phyloP scores from a whole-genome alignment of 768 basidiomycete genomes.

The Serendipita sp. region DNA sequence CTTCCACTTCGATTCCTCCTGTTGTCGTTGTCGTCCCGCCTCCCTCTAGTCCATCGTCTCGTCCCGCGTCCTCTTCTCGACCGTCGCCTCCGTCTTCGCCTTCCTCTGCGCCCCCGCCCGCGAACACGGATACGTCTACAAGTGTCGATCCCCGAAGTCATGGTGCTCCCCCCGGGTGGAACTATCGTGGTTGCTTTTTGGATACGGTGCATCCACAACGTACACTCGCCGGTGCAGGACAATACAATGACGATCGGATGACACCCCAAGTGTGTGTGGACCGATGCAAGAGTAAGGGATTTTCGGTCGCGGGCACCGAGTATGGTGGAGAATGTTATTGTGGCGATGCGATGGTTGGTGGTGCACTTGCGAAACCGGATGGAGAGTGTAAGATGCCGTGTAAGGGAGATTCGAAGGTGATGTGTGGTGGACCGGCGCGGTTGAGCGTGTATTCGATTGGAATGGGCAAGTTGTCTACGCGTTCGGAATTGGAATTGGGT shows the following conservation, averaged over 20 bases:
- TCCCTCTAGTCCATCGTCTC: background rate
- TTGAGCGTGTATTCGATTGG: conserved; percentile 15
- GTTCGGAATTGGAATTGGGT: background rate
- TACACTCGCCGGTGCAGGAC: conserved; percentile 7
- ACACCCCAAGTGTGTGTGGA: background rate
- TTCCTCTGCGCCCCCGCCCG: background rate
- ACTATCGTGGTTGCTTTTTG: conserved; percentile 12
- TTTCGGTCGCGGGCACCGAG: background rate
- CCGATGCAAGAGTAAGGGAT: background rate
- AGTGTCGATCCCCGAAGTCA: conserved; percentile 1
- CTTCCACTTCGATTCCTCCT: background rate
- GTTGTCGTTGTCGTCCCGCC: background rate
- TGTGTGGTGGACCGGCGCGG: conserved; percentile 18
- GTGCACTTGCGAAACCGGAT: conserved; percentile 7
- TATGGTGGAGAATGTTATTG: conserved; percentile 18
- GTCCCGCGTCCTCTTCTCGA: background rate
- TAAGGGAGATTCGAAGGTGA: conserved; percentile 17
- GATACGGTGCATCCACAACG: conserved; percentile 8
- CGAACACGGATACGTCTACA: background rate
- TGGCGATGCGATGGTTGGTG: conserved; percentile 13
- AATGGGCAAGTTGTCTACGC: background rate
- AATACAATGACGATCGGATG: background rate
- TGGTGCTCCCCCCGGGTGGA: conserved; percentile 2
- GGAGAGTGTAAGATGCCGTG: conserved; percentile 18
- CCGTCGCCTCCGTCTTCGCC: background rate